Base-by-base conservation (phyloP, 192 early-diverging fungal species). In the Linnemannia exigua region DNA sequence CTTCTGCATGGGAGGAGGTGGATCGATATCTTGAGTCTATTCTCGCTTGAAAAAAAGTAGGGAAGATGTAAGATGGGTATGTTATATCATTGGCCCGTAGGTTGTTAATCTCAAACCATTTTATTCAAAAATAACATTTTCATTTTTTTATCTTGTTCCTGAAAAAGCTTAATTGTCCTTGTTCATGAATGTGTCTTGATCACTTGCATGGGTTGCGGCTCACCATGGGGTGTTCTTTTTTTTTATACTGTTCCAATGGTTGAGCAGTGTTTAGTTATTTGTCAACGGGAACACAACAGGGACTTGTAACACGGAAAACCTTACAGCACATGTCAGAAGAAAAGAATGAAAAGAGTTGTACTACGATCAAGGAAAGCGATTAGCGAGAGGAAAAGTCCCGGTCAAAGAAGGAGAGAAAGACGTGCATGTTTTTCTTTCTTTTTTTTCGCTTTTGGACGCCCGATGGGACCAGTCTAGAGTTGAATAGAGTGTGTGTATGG, bases 1-100 rank as follows among this genome's bases (percentile, higher is more conserved):
- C 76, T 19, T 25, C 46, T 20, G 67, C 84, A 8, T 86, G 84
- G 84, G 16, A 51, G 0, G 84, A 86, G 15, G 35, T 86, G 6
- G 48, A 79, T 38, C 50, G 22, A 46, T 86, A 86, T 41, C 58
- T 80, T 28, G 47, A 72, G 1, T 58, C 84, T 4, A 77, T 86
- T 15, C 36, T 86, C 25, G 44, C 58, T 33, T 63, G 58, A 25
- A 61, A 9, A n/a, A 61, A 3, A 14, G 9, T 31, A 22, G 22
- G 28, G 12, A 31, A 11, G 22, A 22, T 58, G 52, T 25, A 4
- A 5, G 28, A 15, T 31, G 9, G 3, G 28, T 63, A 44, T 44
- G 5, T 44, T 44, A n/a, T 54, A 52, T 31, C 11, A 61, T 33
- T 63, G 58, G 28, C 15, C 14, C n/a, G 15, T 63, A 63, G 28